Evolutionary conservation across 768 basidiomycete species (phyloP).

Genomic region (Pleurotus sapidus): DNA sequence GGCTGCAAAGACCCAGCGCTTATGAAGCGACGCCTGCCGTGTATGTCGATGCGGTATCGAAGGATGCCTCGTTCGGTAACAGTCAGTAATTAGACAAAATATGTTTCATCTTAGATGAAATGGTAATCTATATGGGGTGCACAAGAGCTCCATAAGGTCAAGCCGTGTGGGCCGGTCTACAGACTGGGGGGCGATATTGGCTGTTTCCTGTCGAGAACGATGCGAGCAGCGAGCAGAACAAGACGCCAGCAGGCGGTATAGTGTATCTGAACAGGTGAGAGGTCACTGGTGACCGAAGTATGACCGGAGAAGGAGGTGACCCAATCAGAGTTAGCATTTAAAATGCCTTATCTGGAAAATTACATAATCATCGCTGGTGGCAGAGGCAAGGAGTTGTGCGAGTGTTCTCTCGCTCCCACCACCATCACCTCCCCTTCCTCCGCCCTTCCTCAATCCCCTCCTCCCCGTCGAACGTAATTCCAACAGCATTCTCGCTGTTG

Average conservation of each 20-base stretch:
- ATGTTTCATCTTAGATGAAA: neutral
- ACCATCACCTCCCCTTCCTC: constrained; percentile 38
- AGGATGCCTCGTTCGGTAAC: too few relatives aligned
- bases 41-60: neutral
- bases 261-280: constrained; percentile 2
- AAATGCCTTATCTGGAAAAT: neutral
- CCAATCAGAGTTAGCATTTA: neutral
- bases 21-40: too few relatives aligned
- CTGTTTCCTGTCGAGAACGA: constrained; percentile 1
- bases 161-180: constrained; percentile 1
- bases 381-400: constrained; percentile 3
- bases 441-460: constrained; percentile 20
- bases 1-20: too few relatives aligned
- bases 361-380: constrained; percentile 4
- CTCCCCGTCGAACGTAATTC: constrained; percentile 13
- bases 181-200: neutral
- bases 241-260: neutral
- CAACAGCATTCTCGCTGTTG: constrained; percentile 4
- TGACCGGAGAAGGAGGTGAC: constrained; percentile 7
- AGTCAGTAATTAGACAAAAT: too few relatives aligned
- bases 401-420: constrained; percentile 53
- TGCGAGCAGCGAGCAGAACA: neutral
- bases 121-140: neutral
- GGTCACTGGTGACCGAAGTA: constrained; percentile 9
- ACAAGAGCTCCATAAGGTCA: neutral